These are phyloP conservation scores for Globisporangium spiculum DNA, from an alignment of 352 stramenopile species.

Conservation along the genomic window DNA sequence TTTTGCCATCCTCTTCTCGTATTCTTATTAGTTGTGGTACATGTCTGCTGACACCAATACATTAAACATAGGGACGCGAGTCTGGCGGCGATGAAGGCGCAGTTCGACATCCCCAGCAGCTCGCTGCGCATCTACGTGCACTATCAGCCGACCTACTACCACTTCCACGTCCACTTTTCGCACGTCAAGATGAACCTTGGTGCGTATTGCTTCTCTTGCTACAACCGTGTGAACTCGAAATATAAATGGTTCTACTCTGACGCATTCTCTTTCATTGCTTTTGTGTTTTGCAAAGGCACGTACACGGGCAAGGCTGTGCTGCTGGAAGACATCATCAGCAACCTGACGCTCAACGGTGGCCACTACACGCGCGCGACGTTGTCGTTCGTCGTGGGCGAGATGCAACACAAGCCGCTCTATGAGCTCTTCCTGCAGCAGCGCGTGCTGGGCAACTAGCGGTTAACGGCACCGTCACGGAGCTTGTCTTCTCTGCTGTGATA, in stretches of 20 bases:
- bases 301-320: constrained; percentile 79
- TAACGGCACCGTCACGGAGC: too few species aligned
- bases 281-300: constrained; percentile 33
- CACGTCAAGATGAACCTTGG: constrained; percentile 82
- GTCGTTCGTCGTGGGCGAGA: constrained; percentile 71
- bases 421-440: constrained; percentile 57
- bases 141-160: constrained; percentile 89
- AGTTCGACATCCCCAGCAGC: constrained; percentile 55
- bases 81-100: constrained; percentile 41
- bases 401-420: constrained; percentile 77
- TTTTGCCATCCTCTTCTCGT: not conserved
- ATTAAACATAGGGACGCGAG: constrained; percentile 45
- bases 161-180: constrained; percentile 86
- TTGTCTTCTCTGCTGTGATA: too few species aligned
- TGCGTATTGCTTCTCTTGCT: constrained; percentile 16
- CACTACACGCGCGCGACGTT: constrained; percentile 78
- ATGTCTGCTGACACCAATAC: not conserved
- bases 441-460: constrained; percentile 16
- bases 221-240: not conserved
- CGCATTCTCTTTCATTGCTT: not conserved
- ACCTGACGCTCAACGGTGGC: constrained; percentile 51
- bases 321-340: constrained; percentile 84
- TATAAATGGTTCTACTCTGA: not conserved
- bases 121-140: constrained; percentile 82
- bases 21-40: not conserved